Conservation (phyloP, 148 eudicot genomes). For the Silene latifolia region DNA sequence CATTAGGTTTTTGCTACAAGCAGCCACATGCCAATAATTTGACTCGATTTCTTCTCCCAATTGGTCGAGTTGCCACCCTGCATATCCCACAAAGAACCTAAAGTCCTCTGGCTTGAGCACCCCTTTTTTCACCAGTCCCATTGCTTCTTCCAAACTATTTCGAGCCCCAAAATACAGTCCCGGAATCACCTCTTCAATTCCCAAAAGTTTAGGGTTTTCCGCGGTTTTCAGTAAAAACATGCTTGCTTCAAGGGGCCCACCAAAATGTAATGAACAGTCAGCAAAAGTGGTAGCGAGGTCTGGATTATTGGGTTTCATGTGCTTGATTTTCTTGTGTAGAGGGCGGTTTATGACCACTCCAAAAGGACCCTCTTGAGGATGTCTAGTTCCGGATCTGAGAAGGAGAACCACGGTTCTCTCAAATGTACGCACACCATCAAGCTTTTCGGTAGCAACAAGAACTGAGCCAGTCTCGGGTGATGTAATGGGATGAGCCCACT, state of each 20-base stretch:
- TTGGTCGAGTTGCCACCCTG: conserved; percentile 96
- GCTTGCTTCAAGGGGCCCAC: conserved; percentile 91
- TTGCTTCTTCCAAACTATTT: conserved; percentile 77
- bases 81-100: conserved; percentile 87
- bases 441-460: conserved; percentile 93
- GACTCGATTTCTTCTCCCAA: conserved; percentile 73
- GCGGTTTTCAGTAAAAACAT: conserved; percentile 60
- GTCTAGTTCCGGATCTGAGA: conserved; percentile 71
- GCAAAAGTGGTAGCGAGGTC: conserved; percentile 65
- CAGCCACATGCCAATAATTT: conserved; percentile 83
- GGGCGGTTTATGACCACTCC: conserved; percentile 88
- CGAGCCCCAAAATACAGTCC: conserved; percentile 76
- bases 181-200: conserved; percentile 77
- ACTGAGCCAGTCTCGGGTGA: conserved; percentile 84
- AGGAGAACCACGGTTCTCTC: conserved; percentile 91
- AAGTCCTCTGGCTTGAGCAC: conserved; percentile 78
- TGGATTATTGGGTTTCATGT: conserved; percentile 73
- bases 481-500: conserved; percentile 97
- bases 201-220: conserved; percentile 40
- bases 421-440: conserved; percentile 73
- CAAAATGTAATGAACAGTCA: conserved; percentile 85
- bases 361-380: conserved; percentile 87
- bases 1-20: conserved; percentile 70
- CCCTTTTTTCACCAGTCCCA: conserved; percentile 69
- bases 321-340: conserved; percentile 65